Evolutionary conservation across 352 stramenopile genomes (phyloP), one percentile per base, ranked within the genome.

Genomic region (Pythium aquatile): DNA sequence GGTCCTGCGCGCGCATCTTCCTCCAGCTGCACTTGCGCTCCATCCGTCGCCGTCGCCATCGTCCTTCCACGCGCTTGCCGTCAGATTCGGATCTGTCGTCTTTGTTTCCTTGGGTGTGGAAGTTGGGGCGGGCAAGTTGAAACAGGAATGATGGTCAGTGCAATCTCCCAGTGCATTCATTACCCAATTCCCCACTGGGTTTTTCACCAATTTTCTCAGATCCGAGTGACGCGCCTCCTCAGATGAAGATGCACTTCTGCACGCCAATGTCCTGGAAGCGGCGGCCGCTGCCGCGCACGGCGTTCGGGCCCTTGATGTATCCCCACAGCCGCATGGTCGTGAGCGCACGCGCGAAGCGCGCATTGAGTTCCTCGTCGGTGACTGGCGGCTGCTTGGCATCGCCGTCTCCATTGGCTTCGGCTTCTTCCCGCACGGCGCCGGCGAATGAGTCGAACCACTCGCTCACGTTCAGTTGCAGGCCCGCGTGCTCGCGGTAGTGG

Each of bases 221-320:
- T 44, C 37, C 39, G 5, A 47, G 14, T 47, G 14, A 47, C 14
- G 39, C 16, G 13, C 39, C 39, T 5, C 7, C 44, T 51, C 44
- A 94, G 55, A 94, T 80, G 57, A 94, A 94, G 30, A 94, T 81
- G 13, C 89, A 63, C 66, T 94, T 94, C 62, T 92, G 78, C n/a
- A 93, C 68, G 24, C 77, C 58, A 55, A 90, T 76, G 33, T 89
- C 74, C 44, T 84, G 73, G 24, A 56, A 39, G 32, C 83, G 46
- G 5, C 46, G 42, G 2, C 44, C 24, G 42, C n/a, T 54, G 11
- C 61, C 47, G 42, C 61, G 56, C 28, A 58, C 56, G 8, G 53
- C 53, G 24, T 73, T 40, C 8, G 73, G 61, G 26, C 61, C 61
- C 11, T 48, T 63, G 55, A 64, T 55, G 48, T 63, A 93, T 2